Base-by-base conservation (phyloP, 352 stramenopile species). In the Thraustotheca clavata region DNA sequence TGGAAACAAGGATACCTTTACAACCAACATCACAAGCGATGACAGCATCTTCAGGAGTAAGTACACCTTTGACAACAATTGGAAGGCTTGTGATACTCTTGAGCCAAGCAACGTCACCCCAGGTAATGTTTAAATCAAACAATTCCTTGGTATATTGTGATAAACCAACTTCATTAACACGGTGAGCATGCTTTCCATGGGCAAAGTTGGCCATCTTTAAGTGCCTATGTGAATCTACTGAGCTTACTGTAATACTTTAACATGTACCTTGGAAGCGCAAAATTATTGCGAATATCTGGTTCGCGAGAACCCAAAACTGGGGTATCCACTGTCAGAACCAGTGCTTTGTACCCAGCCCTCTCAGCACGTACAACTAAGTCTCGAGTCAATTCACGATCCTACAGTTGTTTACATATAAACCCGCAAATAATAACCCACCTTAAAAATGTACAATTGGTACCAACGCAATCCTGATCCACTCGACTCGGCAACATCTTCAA, bases 381-480 rank as follows among this genome's bases (percentile, higher is more conserved):
- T 33, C 84, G 88, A 8, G 96, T 96, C 40, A 98, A 80, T 62
- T 98, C 79, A 59, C 84, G 70, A 68, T 94, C 81, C 80, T 97
- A 85, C n/a, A n/a, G n/a, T n/a, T n/a, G n/a, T n/a, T n/a, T n/a
- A n/a, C n/a, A n/a, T n/a, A n/a, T n/a, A n/a, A n/a, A n/a, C n/a
- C n/a, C n/a, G n/a, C n/a, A n/a, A n/a, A n/a, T n/a, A n/a, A n/a
- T n/a, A 18, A 77, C 71, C 38, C 67, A 86, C 79, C 66, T 95
- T 96, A 77, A 97, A 98, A n/a, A 98, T 91, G 72, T 98, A 98
- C 34, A 98, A 79, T 69, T 98, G 94, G 71, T 95, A 67, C 48
- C 60, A 67, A 12, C 43, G 60, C 24, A 67, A 31, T 3, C 43
- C 43, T 11, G 35, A 27, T 3, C 60, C 60, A 29, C 52, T 60